Percentiles rank a stretch among this genome's conserved stretches.
Evolutionary conservation across 768 basidiomycete genomes (phyloP).

Genomic region (Kwoniella shandongensis): DNA sequence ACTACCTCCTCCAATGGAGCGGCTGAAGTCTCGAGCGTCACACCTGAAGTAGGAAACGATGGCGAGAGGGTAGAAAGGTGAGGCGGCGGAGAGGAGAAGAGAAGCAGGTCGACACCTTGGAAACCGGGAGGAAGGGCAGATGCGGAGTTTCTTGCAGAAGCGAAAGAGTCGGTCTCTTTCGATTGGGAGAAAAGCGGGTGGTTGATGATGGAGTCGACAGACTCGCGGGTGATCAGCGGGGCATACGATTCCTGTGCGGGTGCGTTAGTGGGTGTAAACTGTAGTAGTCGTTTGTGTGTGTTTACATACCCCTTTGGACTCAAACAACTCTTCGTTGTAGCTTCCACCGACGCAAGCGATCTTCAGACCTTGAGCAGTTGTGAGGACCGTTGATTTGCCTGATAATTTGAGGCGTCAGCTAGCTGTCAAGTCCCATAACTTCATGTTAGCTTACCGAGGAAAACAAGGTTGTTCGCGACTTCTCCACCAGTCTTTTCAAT

Average conservation of each 20-base stretch:
- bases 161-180: constrained; percentile 58
- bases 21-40: constrained; percentile 64
- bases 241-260: constrained; percentile 25
- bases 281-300: neutral
- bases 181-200: constrained; percentile 24
- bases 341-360: constrained; percentile 80
- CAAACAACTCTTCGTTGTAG: constrained; percentile 61
- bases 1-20: constrained; percentile 49
- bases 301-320: constrained; percentile 47
- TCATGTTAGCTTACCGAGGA: constrained; percentile 67
- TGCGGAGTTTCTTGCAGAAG: constrained; percentile 66
- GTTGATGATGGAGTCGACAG: constrained; percentile 53
- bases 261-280: no score
- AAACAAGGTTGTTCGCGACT: constrained; percentile 75
- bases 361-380: constrained; percentile 73
- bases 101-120: constrained; percentile 61
- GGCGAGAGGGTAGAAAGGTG: constrained; percentile 59
- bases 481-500: constrained; percentile 75
- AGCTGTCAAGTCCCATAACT: neutral
- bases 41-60: constrained; percentile 56
- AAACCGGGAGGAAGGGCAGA: constrained; percentile 72
- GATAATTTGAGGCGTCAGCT: constrained; percentile 14
- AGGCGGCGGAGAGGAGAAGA: constrained; percentile 66
- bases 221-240: constrained; percentile 27
- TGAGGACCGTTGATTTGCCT: constrained; percentile 81